A percentile compares a stretch with the other conserved stretches of the same genome.
Conservation (phyloP, 2,329 filamentous ascomycete species). For the Aureobasidium subglaciale region DNA sequence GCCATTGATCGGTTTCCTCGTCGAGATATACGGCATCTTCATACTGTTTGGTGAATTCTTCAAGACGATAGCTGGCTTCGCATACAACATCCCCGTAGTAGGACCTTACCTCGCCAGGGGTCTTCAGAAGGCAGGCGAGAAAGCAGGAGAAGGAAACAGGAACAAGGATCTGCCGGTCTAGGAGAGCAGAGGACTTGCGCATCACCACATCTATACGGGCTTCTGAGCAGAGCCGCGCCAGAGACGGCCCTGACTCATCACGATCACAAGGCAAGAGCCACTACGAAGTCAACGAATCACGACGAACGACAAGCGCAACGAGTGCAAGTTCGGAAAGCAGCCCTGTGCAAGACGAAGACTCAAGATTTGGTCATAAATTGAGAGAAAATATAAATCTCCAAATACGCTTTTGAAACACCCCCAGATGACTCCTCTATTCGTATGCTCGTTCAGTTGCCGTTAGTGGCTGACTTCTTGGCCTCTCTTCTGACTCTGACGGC, state of each 20-base stretch:
- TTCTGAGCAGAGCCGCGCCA: background rate
- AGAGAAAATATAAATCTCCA: conserved; percentile 2
- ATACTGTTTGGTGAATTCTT: conserved; percentile 95
- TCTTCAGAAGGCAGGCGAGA: conserved; percentile 67
- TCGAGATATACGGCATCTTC: conserved; percentile 89
- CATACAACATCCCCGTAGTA: conserved; percentile 73
- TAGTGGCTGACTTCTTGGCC: conserved; percentile 22
- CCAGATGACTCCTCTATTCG: conserved; percentile 4
- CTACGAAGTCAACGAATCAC: conserved; percentile 6
- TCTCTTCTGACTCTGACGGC: conserved; percentile 70
- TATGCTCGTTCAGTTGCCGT: conserved; percentile 19
- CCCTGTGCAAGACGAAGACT: background rate
- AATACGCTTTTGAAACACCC: conserved; percentile 10
- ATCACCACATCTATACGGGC: background rate
- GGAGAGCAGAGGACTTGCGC: conserved; percentile 21
- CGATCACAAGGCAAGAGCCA: background rate
- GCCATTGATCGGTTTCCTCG: conserved; percentile 82
- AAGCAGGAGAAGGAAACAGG: conserved; percentile 57
- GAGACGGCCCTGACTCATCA: no score
- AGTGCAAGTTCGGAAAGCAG: background rate
- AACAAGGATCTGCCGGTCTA: conserved; percentile 74
- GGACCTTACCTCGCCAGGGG: conserved; percentile 75
- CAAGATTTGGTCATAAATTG: background rate
- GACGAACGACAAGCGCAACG: background rate
- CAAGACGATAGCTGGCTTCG: conserved; percentile 83